Percentiles rank a stretch among this genome's conserved stretches.
These are phyloP conservation scores for Yarrowia sp. DNA, from an alignment of 805 yeast genomes.

Conservation along the genomic window DNA sequence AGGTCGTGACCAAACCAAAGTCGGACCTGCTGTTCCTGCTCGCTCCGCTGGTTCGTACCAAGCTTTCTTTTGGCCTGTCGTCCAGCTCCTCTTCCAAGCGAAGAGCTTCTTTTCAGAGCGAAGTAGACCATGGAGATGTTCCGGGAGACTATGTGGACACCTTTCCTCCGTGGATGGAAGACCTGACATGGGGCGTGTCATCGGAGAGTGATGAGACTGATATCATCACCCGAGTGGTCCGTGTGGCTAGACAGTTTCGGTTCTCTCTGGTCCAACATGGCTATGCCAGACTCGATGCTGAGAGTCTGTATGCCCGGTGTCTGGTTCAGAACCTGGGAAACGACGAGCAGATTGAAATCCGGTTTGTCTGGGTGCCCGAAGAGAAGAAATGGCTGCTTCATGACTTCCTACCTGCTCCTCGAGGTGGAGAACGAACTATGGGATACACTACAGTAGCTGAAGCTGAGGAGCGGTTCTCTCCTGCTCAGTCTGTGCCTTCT, in stretches of 20 bases:
- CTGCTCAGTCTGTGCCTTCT: not conserved
- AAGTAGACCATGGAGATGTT: not conserved
- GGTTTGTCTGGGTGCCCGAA: conserved; percentile 20
- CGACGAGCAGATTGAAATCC: conserved; percentile 4
- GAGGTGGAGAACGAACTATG: not conserved
- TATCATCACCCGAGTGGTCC: not conserved
- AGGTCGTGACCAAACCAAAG: conserved; percentile 19
- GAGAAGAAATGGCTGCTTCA: conserved; percentile 17
- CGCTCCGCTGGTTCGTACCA: conserved; percentile 5
- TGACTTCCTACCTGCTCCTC: not conserved
- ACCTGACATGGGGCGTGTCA: conserved; percentile 16
- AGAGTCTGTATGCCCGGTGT: conserved; percentile 6
- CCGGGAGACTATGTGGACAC: not conserved
- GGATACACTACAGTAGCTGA: not conserved
- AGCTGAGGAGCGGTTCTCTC: conserved; percentile 6
- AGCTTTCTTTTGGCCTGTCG: conserved; percentile 5
- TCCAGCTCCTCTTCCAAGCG: not conserved
- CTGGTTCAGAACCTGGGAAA: conserved; percentile 17
- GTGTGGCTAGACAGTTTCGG: not conserved
- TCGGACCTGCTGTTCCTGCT: conserved; percentile 11
- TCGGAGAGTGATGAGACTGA: not conserved
- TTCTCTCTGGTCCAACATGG: conserved; percentile 5
- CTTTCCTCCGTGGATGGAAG: conserved; percentile 19
- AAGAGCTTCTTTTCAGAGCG: not conserved
- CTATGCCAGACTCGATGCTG: conserved; percentile 10